Evolutionary conservation across 371 early-diverging fungal species (phyloP), one percentile per base, ranked within the genome.

Genomic region (Rhizopus stolonifer): DNA sequence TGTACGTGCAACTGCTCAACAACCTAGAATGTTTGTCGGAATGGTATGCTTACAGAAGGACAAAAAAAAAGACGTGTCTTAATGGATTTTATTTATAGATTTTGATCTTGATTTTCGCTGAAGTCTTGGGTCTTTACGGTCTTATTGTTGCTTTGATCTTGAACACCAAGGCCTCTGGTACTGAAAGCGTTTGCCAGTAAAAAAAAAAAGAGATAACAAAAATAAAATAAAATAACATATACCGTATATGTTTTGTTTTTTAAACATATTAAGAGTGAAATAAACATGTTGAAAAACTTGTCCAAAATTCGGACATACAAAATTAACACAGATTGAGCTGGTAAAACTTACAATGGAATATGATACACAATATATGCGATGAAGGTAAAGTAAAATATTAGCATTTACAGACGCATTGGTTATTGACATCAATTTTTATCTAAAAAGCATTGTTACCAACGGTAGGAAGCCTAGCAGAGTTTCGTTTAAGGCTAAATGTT

Each of bases 41-140:
- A 88, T 86, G 89, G 92, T 90, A 50, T 29, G 31, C 10, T 7
- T 29, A 4, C 44, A 45, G 52, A 24, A 42, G 9, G 5, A 1
- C 3, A 42, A 2, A 4, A 1, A 42, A 21, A 0, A 21, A 13
- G 10, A 10, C 9, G 10, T 21, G 18, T n/a, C 10, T 19, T 5
- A 42, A 4, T 8, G 1, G 15, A 23, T 14, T 49, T 18, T 51
- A 50, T 54, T 33, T 56, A 24, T 65, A 72, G 79, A 69, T 78
- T 52, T 82, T 98, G 67, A 95, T 98, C 52, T 86, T 98, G 55
- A 97, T 98, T 90, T 98, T 98, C 71, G 98, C 99, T 60, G 99
- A 98, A 88, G 98, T 98, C 22, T 81, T 98, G 74, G 96, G 92
- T 66, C 79, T 92, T 58, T 90, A 89, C 56, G 96, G 98, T 40